These are phyloP conservation scores for Monosporascus sp. DNA, from an alignment of 2,329 filamentous ascomycete genomes.

Conservation along the genomic window DNA sequence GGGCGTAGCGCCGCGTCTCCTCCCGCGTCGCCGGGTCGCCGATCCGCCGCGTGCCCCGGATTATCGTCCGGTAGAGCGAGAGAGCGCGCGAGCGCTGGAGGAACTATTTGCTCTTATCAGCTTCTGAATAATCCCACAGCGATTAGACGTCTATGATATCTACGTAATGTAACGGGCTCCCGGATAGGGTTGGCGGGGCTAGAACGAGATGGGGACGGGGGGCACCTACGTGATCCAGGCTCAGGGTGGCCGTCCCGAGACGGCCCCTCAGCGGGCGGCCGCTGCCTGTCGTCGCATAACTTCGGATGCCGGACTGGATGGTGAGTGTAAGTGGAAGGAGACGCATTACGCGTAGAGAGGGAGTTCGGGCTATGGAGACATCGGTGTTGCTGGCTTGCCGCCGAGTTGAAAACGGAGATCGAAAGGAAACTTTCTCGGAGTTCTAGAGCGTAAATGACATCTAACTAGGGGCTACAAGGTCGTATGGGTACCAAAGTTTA, in stretches of 20 bases:
- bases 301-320: conserved; percentile 20
- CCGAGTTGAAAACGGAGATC: too few species aligned
- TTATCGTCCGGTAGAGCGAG: conserved; percentile 52
- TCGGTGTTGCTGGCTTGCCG: neutral
- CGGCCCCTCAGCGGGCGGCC: conserved; percentile 24
- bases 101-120: conserved; percentile 39
- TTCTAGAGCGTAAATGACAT: neutral
- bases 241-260: conserved; percentile 40
- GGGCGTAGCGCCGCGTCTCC: conserved; percentile 53
- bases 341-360: conserved; percentile 12
- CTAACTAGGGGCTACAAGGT: too few species aligned
- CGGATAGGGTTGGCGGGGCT: neutral
- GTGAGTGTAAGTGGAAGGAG: conserved; percentile 6
- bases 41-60: conserved; percentile 51
- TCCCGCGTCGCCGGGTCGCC: conserved; percentile 42
- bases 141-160: neutral
- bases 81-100: conserved; percentile 51
- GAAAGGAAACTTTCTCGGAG: too few species aligned
- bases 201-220: neutral
- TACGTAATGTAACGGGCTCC: neutral
- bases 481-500: too few species aligned
- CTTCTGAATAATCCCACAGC: neutral
- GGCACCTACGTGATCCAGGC: conserved; percentile 52
- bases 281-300: conserved; percentile 29
- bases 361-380: neutral